Base-by-base conservation (phyloP, 2,329 filamentous ascomycete genomes). In the Cladobotryum mycophilum region DNA sequence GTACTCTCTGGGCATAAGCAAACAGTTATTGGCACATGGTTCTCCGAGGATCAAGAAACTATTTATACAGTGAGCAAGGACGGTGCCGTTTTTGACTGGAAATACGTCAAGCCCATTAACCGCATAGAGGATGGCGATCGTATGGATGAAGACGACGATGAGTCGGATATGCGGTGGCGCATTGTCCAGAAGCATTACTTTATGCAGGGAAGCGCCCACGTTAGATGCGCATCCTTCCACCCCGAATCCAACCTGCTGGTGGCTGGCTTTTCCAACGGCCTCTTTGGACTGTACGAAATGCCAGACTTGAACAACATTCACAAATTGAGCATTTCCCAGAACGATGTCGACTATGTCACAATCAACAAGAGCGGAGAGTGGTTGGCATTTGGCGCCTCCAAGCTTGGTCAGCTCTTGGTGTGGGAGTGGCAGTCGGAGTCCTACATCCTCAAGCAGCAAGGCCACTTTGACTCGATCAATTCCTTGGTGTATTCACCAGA, bases 361-460 rank as follows among this genome's bases (percentile, higher is more conserved):
- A 89, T 96, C 64, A 99, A 97, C 72, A 87, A 88, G 66, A 88
- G 86, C 33, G 93, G 93, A 47, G 92, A 97, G 71, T 99, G 93
- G 93, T 74, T 99, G 18, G 95, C 95, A 0, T 96, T 99, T 67
- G 93, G 92, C 13, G 93, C 95, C 1, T 95, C 93, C 2, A 95
- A 95, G 61, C 78, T 96, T 5, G 95, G 95, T 1, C 93, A 99
- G 65, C 76, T 99, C n/a, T 74, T 99, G 4, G 93, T 99, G 4
- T 99, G 93, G 93, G 93, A 99, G 67, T 99, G 95, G 91, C 92
- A 97, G 66, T 99, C 93, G 0, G 95, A 99, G 69, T 97, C 92
- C 5, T 99, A 99, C 68, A 95, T 99, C 52, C 75, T 99, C 44
- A 99, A 99, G 70, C 93, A 99, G 64, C 93, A 97, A 68, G 93